Evolutionary conservation across 257 asterid species (phyloP), one percentile per base, ranked within the genome.

Genomic region (Solanum sparsipilum): DNA sequence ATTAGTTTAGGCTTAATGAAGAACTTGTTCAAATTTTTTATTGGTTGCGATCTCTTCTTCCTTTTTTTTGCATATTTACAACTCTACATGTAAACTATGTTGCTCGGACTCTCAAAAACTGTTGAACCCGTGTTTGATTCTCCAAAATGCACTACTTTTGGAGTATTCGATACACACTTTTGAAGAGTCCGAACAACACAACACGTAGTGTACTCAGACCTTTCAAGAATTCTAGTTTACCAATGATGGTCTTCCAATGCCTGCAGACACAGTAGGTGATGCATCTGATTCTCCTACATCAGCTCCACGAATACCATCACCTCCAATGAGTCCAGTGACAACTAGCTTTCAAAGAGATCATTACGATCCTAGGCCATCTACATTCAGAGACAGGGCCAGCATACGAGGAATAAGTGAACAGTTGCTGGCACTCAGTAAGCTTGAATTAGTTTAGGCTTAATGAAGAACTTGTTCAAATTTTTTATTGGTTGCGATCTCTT

Each of bases 361-460:
- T 56, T 68, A 36, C 20, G 71, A 32, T 39, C 72, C 52, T 20
- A 21, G 25, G 16, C 15, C 56, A 72, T 72, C 46, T 82, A 90
- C 88, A 87, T 63, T 18, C 15, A 39, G 87, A 46, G 89, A 87
- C 63, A 44, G 52, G 41, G 90, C 35, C 34, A 73, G 67, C 78
- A 23, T 56, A 56, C 84, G 11, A 34, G 79, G 68, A 86, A 86
- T 86, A 72, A 90, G 91, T 86, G 88, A 83, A 74, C 96, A 93
- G 89, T 63, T 91, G 68, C 23, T 76, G 89, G 86, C 88, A 71
- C 94, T 95, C 75, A 67, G 44, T 82, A 84, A 90, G 87, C 94
- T 96, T 2, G 95, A 92, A 41, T 95, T 60, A 56, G 76, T 60
- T 70, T 84, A 60, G n/a, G 46, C 46, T 10, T 41, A 41, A 41